A percentile compares a stretch with the other conserved stretches of the same genome.
Evolutionary conservation across 768 basidiomycete species (phyloP).

Genomic region (Hericium rajendrae): DNA sequence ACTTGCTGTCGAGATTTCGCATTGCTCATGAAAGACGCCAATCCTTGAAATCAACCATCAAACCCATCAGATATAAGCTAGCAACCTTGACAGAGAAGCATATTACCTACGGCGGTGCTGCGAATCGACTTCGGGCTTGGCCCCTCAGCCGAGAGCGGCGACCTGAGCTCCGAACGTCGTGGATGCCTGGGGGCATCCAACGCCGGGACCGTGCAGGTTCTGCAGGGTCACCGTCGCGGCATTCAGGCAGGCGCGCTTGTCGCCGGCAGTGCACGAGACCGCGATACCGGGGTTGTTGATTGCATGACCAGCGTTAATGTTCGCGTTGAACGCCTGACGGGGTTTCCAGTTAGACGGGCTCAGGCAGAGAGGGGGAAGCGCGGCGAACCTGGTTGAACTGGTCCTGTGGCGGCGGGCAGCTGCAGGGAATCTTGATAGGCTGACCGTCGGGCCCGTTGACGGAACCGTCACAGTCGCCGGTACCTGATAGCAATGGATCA

Average conservation of each 20-base stretch:
- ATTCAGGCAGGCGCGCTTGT: conserved; percentile 38
- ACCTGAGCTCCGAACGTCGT: conserved; percentile 30
- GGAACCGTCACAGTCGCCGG: conserved; percentile 16
- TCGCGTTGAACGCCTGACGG: conserved; percentile 1
- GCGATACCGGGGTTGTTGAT: conserved; percentile 54
- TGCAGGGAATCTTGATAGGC: conserved; percentile 32
- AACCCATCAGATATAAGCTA: too few species aligned
- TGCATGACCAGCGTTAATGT: conserved; percentile 22
- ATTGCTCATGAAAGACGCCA: too few species aligned
- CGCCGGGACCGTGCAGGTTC: conserved; percentile 58
- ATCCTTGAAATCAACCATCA: too few species aligned
- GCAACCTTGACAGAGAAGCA: too few species aligned
- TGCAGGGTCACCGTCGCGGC: conserved; percentile 61
- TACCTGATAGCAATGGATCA: not conserved
- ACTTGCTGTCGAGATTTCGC: too few species aligned
- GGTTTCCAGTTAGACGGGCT: not conserved
- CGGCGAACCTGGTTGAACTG: conserved; percentile 22
- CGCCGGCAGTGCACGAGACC: conserved; percentile 52
- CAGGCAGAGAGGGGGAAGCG: not conserved
- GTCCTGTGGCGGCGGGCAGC: conserved; percentile 28
- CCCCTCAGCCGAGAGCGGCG: not conserved
- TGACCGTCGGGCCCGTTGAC: conserved; percentile 22
- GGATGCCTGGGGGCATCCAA: conserved; percentile 57
- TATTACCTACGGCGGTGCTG: too few species aligned
- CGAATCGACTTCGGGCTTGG: too few species aligned